A percentile compares a stretch with the other conserved stretches of the same genome.
These are phyloP conservation scores for Primulina huaijiensis DNA, from an alignment of 257 asterid genomes.

Conservation along the genomic window DNA sequence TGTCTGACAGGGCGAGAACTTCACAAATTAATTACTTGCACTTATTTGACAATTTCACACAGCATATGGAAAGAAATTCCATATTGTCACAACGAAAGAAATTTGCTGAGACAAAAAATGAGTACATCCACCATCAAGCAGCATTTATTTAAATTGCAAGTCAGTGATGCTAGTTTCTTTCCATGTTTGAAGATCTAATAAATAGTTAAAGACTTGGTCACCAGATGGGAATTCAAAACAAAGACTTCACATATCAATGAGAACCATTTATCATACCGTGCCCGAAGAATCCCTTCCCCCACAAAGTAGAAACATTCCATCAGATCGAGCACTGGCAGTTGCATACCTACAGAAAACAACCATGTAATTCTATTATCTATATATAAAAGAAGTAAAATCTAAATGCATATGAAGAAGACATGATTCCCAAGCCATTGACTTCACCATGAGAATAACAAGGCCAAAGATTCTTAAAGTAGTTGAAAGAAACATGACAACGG, in stretches of 20 bases:
- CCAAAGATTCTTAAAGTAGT: not conserved
- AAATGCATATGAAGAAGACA: not conserved
- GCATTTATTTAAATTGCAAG: conserved; percentile 2
- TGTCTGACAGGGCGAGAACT: not conserved
- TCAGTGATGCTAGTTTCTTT: conserved; percentile 1
- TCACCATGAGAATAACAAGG: not conserved
- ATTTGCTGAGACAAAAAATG: conserved; percentile 17
- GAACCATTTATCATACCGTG: conserved; percentile 51
- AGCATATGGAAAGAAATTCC: conserved; percentile 5
- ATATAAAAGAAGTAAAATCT: conserved; percentile 4
- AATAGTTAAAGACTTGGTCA: conserved; percentile 18
- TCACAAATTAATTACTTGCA: conserved; percentile 4
- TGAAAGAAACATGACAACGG: not conserved
- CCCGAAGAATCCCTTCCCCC: conserved; percentile 99
- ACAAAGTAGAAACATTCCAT: conserved; percentile 98
- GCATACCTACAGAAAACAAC: conserved; percentile 77
- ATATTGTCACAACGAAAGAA: conserved; percentile 9
- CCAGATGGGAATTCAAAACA: conserved; percentile 3
- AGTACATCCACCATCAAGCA: conserved; percentile 25
- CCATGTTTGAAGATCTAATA: conserved; percentile 22
- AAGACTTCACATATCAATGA: conserved; percentile 22
- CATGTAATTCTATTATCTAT: conserved; percentile 16
- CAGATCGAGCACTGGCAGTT: conserved; percentile 98
- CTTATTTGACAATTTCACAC: conserved; percentile 6
- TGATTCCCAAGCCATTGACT: not conserved